Evolutionary conservation across 306 rosid species (phyloP).

Genomic region (Gynostemma pentaphyllum): DNA sequence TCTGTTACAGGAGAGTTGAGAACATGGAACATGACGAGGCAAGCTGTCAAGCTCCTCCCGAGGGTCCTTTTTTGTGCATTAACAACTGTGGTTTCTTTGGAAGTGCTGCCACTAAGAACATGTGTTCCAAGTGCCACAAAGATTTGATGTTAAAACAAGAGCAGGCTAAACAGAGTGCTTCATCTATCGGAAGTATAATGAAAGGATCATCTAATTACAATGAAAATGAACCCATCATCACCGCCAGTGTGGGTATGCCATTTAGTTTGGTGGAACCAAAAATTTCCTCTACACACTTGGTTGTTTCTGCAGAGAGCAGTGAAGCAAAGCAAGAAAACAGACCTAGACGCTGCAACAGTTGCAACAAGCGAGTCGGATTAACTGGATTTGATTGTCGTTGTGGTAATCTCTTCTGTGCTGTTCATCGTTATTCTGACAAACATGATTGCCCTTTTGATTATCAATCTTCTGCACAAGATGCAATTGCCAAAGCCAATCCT

Average conservation of each 20-base stretch:
- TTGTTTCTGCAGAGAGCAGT: constrained; percentile 20
- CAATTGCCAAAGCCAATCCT: constrained; percentile 83
- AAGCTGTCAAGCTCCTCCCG: constrained; percentile 83
- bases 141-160: constrained; percentile 71
- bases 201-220: constrained; percentile 62
- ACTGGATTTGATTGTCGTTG: constrained; percentile 82
- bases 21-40: constrained; percentile 86
- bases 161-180: constrained; percentile 72
- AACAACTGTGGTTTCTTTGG: constrained; percentile 93
- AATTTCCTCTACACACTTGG: constrained; percentile 25
- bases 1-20: constrained; percentile 37
- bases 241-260: constrained; percentile 26
- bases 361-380: constrained; percentile 84
- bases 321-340: constrained; percentile 61
- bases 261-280: constrained; percentile 33
- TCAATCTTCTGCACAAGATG: constrained; percentile 65
- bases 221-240: constrained; percentile 29
- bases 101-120: constrained; percentile 81
- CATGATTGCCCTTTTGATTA: constrained; percentile 70
- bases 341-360: constrained; percentile 63
- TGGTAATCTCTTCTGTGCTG: constrained; percentile 56
- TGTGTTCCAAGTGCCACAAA: constrained; percentile 96
- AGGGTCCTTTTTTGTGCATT: constrained; percentile 70
- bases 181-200: constrained; percentile 74
- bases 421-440: constrained; percentile 82